Conservation (phyloP, 228 moss, liverwort and hornwort species). For the Sphagnum fallax region DNA sequence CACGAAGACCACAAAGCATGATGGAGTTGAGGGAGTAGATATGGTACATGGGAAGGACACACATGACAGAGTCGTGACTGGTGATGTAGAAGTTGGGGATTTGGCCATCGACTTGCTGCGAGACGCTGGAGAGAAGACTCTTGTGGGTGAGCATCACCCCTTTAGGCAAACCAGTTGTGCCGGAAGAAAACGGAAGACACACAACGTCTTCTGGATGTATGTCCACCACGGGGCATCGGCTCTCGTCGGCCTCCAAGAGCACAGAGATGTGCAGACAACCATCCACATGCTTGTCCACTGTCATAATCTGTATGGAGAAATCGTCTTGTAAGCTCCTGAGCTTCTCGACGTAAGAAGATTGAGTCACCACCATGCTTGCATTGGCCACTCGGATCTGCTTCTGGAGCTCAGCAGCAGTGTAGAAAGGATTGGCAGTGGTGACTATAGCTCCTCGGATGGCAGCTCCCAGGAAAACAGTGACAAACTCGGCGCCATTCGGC, state of each 20-base stretch:
- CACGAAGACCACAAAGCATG: constrained; percentile 33
- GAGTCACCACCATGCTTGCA: constrained; percentile 46
- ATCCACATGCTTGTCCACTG: constrained; percentile 31
- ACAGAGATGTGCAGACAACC: constrained; percentile 25
- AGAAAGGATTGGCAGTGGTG: constrained; percentile 51
- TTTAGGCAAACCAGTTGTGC: constrained; percentile 53
- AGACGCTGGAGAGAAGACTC: constrained; percentile 38
- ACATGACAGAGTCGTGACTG: constrained; percentile 24
- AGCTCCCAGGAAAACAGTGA: constrained; percentile 42
- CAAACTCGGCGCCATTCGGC: constrained; percentile 41
- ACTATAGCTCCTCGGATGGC: constrained; percentile 26
- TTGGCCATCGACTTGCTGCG: constrained; percentile 43
- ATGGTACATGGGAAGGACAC: constrained; percentile 51
- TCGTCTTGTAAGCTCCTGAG: constrained; percentile 17
- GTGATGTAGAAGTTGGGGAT: constrained; percentile 24
- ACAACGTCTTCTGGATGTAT: constrained; percentile 38
- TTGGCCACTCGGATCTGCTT: constrained; percentile 36
- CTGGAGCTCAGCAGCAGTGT: constrained; percentile 39
- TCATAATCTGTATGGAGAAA: constrained; percentile 11
- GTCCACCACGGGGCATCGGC: constrained; percentile 23
- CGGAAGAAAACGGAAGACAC: constrained; percentile 51
- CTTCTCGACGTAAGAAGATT: constrained; percentile 33
- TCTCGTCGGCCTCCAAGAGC: constrained; percentile 38
- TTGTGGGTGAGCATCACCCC: constrained; percentile 65
- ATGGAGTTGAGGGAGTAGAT: constrained; percentile 52